Evolutionary conservation across 106 monocot species (phyloP).

Genomic region (Platanthera guangdongensis): DNA sequence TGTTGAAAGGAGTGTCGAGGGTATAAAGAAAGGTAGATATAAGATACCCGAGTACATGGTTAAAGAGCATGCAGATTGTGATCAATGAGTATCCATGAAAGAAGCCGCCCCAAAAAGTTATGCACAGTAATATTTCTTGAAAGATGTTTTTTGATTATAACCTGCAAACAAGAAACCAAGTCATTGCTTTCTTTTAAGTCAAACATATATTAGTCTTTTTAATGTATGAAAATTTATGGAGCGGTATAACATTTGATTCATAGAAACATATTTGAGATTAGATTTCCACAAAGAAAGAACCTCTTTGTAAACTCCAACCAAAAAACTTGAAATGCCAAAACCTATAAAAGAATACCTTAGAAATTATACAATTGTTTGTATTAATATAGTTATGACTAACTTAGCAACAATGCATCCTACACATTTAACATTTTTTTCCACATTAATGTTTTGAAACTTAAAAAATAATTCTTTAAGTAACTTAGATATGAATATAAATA

Average conservation of each 20-base stretch:
- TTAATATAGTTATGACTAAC: constrained; percentile 2
- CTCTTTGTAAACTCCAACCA: constrained; percentile 97
- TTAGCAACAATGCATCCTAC: constrained; percentile 92
- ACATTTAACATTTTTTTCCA: constrained; percentile 2
- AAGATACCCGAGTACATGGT: too few relatives aligned
- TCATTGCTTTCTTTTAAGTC: constrained; percentile 18
- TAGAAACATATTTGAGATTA: background rate
- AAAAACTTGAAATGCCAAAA: constrained; percentile 93
- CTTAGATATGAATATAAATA: too few relatives aligned
- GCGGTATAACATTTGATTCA: background rate
- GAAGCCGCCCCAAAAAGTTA: too few relatives aligned
- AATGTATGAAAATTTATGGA: too few relatives aligned
- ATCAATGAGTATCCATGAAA: too few relatives aligned
- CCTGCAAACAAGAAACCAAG: constrained; percentile 49
- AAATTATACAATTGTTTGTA: background rate
- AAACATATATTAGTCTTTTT: too few relatives aligned
- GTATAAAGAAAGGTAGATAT: too few relatives aligned
- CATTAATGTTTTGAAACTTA: too few relatives aligned
- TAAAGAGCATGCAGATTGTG: too few relatives aligned
- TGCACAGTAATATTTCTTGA: too few relatives aligned
- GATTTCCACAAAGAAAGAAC: constrained; percentile 22
- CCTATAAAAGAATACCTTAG: constrained; percentile 19
- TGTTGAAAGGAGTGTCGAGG: too few relatives aligned
- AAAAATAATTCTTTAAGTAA: too few relatives aligned
- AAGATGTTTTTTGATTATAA: background rate